These are phyloP conservation scores for Luvunga scandens DNA, from an alignment of 345 rosid genomes.

Conservation along the genomic window DNA sequence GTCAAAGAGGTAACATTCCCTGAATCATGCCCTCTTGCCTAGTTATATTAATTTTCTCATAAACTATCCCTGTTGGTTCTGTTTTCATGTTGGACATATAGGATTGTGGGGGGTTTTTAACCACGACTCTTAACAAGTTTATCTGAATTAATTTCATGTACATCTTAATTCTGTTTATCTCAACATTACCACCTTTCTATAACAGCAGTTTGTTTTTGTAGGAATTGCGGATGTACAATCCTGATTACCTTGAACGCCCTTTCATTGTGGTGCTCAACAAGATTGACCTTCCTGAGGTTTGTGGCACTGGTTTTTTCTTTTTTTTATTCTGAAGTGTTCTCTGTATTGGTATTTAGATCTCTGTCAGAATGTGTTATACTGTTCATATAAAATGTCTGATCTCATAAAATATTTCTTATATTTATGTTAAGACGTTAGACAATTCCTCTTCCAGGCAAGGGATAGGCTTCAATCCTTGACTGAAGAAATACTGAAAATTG, in stretches of 20 bases:
- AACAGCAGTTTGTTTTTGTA: conserved; percentile 27
- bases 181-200: background rate
- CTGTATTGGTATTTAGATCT: background rate
- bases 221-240: conserved; percentile 77
- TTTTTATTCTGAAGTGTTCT: background rate
- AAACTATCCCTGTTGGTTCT: background rate
- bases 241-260: conserved; percentile 61
- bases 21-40: conserved; percentile 6
- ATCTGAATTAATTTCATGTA: background rate
- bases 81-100: background rate
- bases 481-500: conserved; percentile 51
- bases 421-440: background rate
- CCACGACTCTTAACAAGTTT: background rate
- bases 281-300: conserved; percentile 66
- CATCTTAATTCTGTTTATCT: background rate
- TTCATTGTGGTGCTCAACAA: conserved; percentile 64
- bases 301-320: conserved; percentile 4
- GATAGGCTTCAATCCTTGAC: conserved; percentile 45
- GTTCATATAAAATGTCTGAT: background rate
- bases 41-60: background rate
- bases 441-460: conserved; percentile 40
- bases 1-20: conserved; percentile 57
- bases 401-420: background rate
- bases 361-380: background rate
- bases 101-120: background rate